Conservation (phyloP, 2,329 filamentous ascomycete genomes). For the Paracamarosporium sp. region DNA sequence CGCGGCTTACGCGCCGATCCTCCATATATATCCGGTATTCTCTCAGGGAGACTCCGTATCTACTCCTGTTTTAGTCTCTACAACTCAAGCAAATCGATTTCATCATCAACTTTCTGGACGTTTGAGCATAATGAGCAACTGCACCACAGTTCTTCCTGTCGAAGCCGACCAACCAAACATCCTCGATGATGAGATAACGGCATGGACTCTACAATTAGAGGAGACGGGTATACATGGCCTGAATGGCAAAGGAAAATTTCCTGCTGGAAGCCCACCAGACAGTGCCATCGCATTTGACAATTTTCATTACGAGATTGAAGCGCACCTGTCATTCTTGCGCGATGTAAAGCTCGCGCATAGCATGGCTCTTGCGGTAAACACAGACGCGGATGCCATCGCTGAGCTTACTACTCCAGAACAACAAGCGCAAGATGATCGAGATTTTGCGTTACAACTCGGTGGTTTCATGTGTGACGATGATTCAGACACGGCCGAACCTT, state of each 20-base stretch:
- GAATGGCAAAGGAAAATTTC: conserved; percentile 14
- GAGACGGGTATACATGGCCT: conserved; percentile 5
- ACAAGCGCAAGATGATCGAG: conserved; percentile 7
- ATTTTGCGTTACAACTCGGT: conserved; percentile 7
- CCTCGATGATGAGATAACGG: conserved; percentile 19
- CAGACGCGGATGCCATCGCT: conserved; percentile 12
- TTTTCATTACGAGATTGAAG: conserved; percentile 14
- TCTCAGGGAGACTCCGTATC: too few relatives aligned
- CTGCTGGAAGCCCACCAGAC: conserved; percentile 12
- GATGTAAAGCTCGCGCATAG: conserved; percentile 18
- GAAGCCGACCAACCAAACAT: not conserved
- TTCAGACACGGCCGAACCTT: not conserved
- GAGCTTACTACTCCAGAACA: conserved; percentile 5
- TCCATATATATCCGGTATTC: not conserved
- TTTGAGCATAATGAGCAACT: not conserved
- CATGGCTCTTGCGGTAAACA: conserved; percentile 14
- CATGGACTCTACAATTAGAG: conserved; percentile 19
- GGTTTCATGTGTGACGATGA: not conserved
- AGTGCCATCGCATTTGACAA: conserved; percentile 7
- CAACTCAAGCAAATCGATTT: too few relatives aligned
- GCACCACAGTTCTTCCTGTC: not conserved
- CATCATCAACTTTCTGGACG: not conserved
- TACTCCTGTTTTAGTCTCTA: too few relatives aligned
- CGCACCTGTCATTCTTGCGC: conserved; percentile 5
- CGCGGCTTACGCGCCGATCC: not conserved